These are phyloP conservation scores for Jacaranda copaia DNA, from an alignment of 257 asterid species.

Conservation along the genomic window DNA sequence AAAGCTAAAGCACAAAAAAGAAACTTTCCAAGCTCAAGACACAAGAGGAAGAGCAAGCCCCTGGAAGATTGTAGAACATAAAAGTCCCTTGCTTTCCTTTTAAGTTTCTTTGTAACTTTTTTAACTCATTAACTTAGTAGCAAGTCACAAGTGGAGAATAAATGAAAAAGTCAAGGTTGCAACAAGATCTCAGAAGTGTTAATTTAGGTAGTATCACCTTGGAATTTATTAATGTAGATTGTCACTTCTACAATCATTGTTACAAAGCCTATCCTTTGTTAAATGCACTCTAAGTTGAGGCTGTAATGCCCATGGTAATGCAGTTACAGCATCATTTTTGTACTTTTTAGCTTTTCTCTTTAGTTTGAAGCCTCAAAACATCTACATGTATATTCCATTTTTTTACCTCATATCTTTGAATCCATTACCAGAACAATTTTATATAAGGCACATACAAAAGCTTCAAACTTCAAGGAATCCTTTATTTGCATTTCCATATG, in stretches of 20 bases:
- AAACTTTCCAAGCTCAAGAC: neutral
- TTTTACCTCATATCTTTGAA: neutral
- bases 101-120: neutral
- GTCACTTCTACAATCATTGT: neutral
- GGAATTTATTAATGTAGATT: neutral
- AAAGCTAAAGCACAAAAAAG: neutral
- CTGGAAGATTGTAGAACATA: neutral
- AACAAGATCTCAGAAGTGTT: neutral
- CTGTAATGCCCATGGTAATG: neutral
- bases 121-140: neutral
- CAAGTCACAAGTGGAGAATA: neutral
- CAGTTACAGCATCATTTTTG: neutral
- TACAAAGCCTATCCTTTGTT: slow-evolving; percentile 1
- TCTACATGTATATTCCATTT: neutral
- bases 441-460: neutral
- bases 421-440: neutral
- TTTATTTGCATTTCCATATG: neutral
- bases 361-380: neutral
- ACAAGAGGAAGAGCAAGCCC: neutral
- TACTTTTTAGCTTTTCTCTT: neutral
- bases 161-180: neutral
- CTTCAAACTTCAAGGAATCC: neutral
- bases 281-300: neutral
- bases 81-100: neutral
- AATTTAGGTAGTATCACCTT: neutral